Evolutionary conservation across 2,329 filamentous ascomycete species (phyloP), one percentile per base, ranked within the genome.

Genomic region (Aspergillus hiratsukae): DNA sequence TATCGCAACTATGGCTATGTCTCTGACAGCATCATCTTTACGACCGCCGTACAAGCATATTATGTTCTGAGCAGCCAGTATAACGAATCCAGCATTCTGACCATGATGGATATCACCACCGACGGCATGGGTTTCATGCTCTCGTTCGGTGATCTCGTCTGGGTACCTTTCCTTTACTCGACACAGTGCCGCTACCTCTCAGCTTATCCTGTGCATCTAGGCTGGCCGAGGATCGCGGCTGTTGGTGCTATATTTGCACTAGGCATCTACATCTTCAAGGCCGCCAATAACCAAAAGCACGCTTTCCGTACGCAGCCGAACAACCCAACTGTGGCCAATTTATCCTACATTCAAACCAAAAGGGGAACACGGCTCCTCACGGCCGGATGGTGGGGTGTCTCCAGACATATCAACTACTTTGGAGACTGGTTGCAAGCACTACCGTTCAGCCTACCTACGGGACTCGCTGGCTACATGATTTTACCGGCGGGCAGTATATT

Each of bases 61-160:
- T 96, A 96, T 73, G 84, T 90, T 10, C 78, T 96, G 25, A 91
- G 96, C 70, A 85, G 86, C 17, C 85, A 89, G 65, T 90, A 86
- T 78, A 91, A 91, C 81, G 92, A 97, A 73, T 80, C 88, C 1
- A 87, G 90, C 5, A 88, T 96, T 59, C 78, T 96, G 56, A 96
- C 91, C 1, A 96, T 90, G 52, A 96, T 96, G 75, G 92, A 97
- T 69, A 88, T 96, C 63, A 95, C 87, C 35, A 89, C 85, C 7
- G 92, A 97, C 65, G 92, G 92, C 7, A 95, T 96, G 66, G 92
- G 92, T 53, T 90, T 91, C 77, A 96, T 96, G 92, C 82, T 97
- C 29, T 79, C 89, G 2, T 96, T 96, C 70, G 92, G 91, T 56
- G 91, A 96, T 68, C 80, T 96, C 3, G 88, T 88, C 58, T 96